Base-by-base conservation (phyloP, 768 basidiomycete genomes). In the Hypsizygus marmoreus region DNA sequence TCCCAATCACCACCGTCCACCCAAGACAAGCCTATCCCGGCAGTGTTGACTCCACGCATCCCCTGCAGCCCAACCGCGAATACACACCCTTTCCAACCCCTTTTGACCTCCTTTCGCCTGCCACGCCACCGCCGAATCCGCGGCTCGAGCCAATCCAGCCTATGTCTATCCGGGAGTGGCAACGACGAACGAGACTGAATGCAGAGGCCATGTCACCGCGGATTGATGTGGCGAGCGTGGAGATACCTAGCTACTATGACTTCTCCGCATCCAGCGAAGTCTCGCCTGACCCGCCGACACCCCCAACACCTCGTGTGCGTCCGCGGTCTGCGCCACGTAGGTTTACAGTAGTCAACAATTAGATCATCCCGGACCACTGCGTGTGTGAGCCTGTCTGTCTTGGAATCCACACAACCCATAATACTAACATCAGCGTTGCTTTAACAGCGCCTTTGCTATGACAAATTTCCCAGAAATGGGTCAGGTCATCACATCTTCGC, bases 341-440 rank as follows among this genome's bases (percentile, higher is more conserved):
- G 23, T 68, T 63, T 40, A 63, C 64, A 10, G 62, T 68, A 29
- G 64, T 65, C 46, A 67, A 68, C 43, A 61, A 59, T 49, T 68
- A 53, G 45, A 29, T 16, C 19, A 8, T 24, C 20, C n/a, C n/a
- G n/a, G n/a, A n/a, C n/a, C n/a, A n/a, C n/a, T n/a, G n/a, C n/a
- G n/a, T n/a, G n/a, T n/a, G n/a, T n/a, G n/a, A n/a, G n/a, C n/a
- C n/a, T n/a, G n/a, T n/a, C n/a, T n/a, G n/a, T n/a, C n/a, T n/a
- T n/a, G n/a, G n/a, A n/a, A n/a, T n/a, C n/a, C n/a, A n/a, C n/a
- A n/a, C n/a, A n/a, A n/a, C n/a, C n/a, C n/a, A n/a, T n/a, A n/a
- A n/a, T n/a, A n/a, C n/a, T n/a, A n/a, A n/a, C n/a, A n/a, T n/a
- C n/a, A n/a, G n/a, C n/a, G n/a, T n/a, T n/a, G n/a, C n/a, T n/a